These are phyloP conservation scores for Amoeboaphelidium occidentale DNA, from an alignment of 371 early-diverging fungal species.

Conservation along the genomic window DNA sequence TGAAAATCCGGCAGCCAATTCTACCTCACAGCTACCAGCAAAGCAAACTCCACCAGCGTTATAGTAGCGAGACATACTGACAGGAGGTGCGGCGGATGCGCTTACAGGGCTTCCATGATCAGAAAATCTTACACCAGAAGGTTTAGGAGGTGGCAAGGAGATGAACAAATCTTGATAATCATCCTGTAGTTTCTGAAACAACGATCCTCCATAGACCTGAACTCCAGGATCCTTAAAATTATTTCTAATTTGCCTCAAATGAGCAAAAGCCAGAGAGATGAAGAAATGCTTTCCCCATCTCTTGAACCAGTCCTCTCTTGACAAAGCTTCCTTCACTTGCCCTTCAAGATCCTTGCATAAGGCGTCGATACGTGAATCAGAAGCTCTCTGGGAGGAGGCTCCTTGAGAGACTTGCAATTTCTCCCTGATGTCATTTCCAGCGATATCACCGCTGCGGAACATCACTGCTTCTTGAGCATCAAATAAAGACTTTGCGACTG, in stretches of 20 bases:
- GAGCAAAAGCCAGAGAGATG: constrained; percentile 8
- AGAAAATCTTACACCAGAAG: constrained; percentile 1
- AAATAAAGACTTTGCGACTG: no score
- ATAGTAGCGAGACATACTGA: background rate
- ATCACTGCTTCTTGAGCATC: no score
- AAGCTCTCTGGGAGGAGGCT: background rate
- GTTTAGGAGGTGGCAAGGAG: constrained; percentile 9
- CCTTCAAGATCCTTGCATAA: constrained; percentile 8
- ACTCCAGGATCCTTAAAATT: constrained; percentile 17
- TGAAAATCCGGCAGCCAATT: constrained; percentile 3
- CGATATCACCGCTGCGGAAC: no score
- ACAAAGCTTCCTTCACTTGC: constrained; percentile 9
- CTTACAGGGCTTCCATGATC: background rate
- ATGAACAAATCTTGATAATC: constrained; percentile 8
- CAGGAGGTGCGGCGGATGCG: background rate
- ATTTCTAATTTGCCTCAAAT: constrained; percentile 9
- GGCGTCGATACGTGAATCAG: background rate
- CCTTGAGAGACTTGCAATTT: background rate
- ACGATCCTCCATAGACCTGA: constrained; percentile 5
- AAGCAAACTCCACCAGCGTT: constrained; percentile 5
- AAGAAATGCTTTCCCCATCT: constrained; percentile 14
- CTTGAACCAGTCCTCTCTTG: constrained; percentile 2
- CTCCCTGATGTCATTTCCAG: no score
- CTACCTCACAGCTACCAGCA: constrained; percentile 1
- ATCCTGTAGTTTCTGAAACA: constrained; percentile 6